A percentile compares a stretch with the other conserved stretches of the same genome.
phyloP scores from a whole-genome alignment of 2,329 filamentous ascomycete genomes.

The Cladosporium halotolerans region DNA sequence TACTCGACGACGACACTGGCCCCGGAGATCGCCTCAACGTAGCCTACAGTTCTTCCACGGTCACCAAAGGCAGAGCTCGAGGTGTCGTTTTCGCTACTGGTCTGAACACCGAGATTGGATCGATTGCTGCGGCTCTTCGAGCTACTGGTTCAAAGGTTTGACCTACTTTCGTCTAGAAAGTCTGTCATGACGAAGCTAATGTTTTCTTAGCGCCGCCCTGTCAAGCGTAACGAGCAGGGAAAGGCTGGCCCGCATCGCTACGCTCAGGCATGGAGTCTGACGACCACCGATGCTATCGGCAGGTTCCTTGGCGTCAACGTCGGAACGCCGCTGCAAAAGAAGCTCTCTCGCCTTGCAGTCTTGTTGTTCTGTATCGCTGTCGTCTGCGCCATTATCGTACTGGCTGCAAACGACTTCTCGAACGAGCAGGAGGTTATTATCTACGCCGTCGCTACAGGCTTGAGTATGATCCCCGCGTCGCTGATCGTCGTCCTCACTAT shows the following conservation, averaged over 20 bases:
- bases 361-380: constrained; percentile 70
- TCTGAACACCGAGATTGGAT: constrained; percentile 69
- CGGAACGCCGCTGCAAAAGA: constrained; percentile 78
- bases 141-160: constrained; percentile 37
- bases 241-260: constrained; percentile 29
- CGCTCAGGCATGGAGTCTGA: constrained; percentile 47
- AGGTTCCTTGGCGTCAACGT: constrained; percentile 62
- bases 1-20: constrained; percentile 48
- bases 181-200: constrained; percentile 19
- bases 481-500: constrained; percentile 35
- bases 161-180: too few relatives aligned
- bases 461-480: constrained; percentile 57
- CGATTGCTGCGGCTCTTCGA: constrained; percentile 63
- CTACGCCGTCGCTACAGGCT: constrained; percentile 54
- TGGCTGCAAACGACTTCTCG: constrained; percentile 54
- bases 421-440: constrained; percentile 55
- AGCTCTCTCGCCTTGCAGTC: constrained; percentile 78
- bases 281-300: constrained; percentile 52
- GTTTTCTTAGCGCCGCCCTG: constrained; percentile 31
- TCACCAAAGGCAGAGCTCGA: constrained; percentile 62
- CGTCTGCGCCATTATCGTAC: constrained; percentile 62
- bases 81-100: constrained; percentile 65
- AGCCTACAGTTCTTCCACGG: constrained; percentile 64
- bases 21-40: constrained; percentile 66
- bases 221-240: constrained; percentile 36